Evolutionary conservation across 2,329 filamentous ascomycete genomes (phyloP).

Genomic region (Aureobasidium zeae): DNA sequence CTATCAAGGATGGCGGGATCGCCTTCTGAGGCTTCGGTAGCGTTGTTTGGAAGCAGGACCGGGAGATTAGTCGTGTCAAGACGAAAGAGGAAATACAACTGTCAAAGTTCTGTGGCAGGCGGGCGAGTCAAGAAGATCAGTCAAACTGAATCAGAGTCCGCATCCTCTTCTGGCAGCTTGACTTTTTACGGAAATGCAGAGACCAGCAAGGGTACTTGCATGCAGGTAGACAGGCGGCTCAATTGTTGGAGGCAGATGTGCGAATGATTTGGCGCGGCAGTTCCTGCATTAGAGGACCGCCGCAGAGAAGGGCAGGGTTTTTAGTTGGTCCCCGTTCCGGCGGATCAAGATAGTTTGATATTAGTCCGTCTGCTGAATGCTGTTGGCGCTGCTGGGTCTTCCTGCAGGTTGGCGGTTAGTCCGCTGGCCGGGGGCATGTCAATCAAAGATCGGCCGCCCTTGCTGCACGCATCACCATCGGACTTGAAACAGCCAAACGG

Average conservation of each 20-base stretch:
- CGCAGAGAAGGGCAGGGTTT: conserved; percentile 13
- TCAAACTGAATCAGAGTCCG: neutral
- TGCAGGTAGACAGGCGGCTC: too few species aligned
- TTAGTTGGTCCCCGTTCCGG: conserved; percentile 7
- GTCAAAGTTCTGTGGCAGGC: neutral
- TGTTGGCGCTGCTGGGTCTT: conserved; percentile 5
- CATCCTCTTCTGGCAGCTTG: conserved; percentile 1
- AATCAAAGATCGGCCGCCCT: conserved; percentile 15
- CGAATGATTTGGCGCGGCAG: conserved; percentile 7
- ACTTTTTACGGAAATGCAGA: conserved; percentile 2
- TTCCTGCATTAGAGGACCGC: conserved; percentile 15
- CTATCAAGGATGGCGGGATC: conserved; percentile 7
- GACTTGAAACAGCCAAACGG: conserved; percentile 16
- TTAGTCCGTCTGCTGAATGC: conserved; percentile 1
- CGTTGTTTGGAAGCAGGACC: conserved; percentile 7
- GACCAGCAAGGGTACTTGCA: conserved; percentile 13
- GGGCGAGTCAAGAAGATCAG: neutral
- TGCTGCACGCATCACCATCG: conserved; percentile 13
- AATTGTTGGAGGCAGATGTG: conserved; percentile 7
- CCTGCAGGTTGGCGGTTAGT: conserved; percentile 10
- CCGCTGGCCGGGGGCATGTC: conserved; percentile 12
- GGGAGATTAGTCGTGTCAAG: conserved; percentile 8
- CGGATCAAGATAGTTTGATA: conserved; percentile 4
- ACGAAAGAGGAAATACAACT: neutral
- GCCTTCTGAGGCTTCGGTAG: conserved; percentile 11